Evolutionary conservation across 2,329 filamentous ascomycete species (phyloP).

Genomic region (Aspergillus terreus): DNA sequence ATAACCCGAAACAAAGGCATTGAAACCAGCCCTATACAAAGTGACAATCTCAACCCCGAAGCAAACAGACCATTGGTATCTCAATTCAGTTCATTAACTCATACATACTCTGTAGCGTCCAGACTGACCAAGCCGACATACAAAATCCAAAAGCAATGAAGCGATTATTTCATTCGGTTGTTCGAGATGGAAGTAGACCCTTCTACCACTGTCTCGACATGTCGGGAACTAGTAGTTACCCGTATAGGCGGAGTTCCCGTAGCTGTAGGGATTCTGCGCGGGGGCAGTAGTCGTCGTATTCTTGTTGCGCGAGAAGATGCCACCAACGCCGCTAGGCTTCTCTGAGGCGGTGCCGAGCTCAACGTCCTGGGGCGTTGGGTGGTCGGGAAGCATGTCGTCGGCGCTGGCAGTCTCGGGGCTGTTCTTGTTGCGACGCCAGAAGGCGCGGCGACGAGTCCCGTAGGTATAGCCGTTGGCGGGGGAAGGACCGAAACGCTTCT

Average conservation of each 20-base stretch:
- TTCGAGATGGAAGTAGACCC: too few species aligned
- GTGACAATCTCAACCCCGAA: too few species aligned
- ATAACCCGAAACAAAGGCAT: too few species aligned
- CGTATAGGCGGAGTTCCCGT: slow-evolving; percentile 31
- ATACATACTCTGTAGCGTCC: too few species aligned
- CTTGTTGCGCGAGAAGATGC: slow-evolving; percentile 23
- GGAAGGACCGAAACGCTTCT: slow-evolving; percentile 67
- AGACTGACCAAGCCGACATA: too few species aligned
- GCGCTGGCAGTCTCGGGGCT: slow-evolving; percentile 31
- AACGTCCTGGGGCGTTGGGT: slow-evolving; percentile 39
- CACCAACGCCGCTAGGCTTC: slow-evolving; percentile 11
- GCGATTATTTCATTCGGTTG: too few species aligned
- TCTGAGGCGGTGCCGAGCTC: slow-evolving; percentile 22
- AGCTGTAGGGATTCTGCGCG: slow-evolving; percentile 21
- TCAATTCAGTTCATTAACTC: too few species aligned
- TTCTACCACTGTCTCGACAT: not conserved
- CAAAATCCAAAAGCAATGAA: too few species aligned
- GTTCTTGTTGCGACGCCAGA: slow-evolving; percentile 42
- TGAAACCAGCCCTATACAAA: too few species aligned
- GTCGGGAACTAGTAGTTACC: slow-evolving; percentile 22
- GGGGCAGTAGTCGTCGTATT: slow-evolving; percentile 6
- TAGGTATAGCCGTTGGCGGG: slow-evolving; percentile 66
- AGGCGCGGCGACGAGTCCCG: slow-evolving; percentile 45
- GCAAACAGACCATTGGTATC: too few species aligned
- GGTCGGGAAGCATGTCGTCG: slow-evolving; percentile 35